Conservation (phyloP, 768 basidiomycete genomes). For the Collybiopsis luxurians region DNA sequence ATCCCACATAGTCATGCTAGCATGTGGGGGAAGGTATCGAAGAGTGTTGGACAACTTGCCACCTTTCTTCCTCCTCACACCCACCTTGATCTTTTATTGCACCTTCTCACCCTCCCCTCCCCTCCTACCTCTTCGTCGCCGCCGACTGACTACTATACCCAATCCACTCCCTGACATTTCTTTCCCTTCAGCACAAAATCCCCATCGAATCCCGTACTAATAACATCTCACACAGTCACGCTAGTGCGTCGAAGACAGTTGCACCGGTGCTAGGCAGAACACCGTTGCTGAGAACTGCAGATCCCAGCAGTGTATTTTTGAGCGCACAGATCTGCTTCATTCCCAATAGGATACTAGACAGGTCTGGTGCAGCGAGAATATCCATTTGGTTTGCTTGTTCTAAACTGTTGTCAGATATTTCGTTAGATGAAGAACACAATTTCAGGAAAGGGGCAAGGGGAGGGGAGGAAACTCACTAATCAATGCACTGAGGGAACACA, state of each 20-base stretch:
- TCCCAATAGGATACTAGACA: slow-evolving; percentile 46
- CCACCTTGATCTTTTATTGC: slow-evolving; percentile 9
- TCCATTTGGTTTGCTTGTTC: slow-evolving; percentile 51
- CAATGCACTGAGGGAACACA: slow-evolving; percentile 61
- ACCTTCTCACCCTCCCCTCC: slow-evolving; percentile 9
- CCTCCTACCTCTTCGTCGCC: slow-evolving; percentile 16
- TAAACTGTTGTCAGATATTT: slow-evolving; percentile 35
- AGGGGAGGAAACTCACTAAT: slow-evolving; percentile 63
- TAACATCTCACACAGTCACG: slow-evolving; percentile 72
- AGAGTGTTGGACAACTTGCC: too few species aligned
- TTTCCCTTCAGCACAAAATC: slow-evolving; percentile 57
- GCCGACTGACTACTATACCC: slow-evolving; percentile 17
- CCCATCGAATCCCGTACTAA: slow-evolving; percentile 90
- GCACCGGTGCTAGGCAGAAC: slow-evolving; percentile 28
- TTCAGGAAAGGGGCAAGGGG: too few species aligned
- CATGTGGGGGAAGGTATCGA: too few species aligned
- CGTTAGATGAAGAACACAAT: too few species aligned
- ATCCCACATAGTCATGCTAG: too few species aligned
- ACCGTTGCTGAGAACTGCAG: slow-evolving; percentile 43
- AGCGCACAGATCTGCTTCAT: slow-evolving; percentile 53
- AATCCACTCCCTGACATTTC: slow-evolving; percentile 41
- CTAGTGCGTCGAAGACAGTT: slow-evolving; percentile 57
- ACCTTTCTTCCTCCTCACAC: slow-evolving; percentile 23
- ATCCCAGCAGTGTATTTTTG: slow-evolving; percentile 50
- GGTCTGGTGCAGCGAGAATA: slow-evolving; percentile 42